Percentiles rank a stretch among this genome's conserved stretches.
phyloP scores from a whole-genome alignment of 2,329 filamentous ascomycete species.

The Sarocladiaceae sp. region DNA sequence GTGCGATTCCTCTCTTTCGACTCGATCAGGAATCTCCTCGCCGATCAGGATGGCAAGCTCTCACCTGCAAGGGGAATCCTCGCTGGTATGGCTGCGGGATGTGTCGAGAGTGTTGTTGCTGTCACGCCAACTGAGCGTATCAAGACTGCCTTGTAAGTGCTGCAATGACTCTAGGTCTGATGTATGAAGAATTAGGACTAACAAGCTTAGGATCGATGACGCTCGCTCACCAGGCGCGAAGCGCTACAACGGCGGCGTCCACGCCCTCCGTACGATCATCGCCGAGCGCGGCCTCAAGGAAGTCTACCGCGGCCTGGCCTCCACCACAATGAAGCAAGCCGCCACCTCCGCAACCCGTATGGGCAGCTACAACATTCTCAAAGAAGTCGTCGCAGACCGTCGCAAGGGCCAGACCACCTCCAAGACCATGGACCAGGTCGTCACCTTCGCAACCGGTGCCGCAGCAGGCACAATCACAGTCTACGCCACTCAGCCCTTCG shows the following conservation, averaged over 20 bases:
- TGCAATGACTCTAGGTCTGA: too few relatives aligned
- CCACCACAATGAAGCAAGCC: conserved; percentile 44
- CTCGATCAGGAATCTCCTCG: conserved; percentile 53
- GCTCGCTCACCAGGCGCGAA: conserved; percentile 22
- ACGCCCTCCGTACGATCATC: conserved; percentile 29
- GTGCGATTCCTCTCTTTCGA: conserved; percentile 65
- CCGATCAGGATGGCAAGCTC: conserved; percentile 53
- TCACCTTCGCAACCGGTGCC: conserved; percentile 58
- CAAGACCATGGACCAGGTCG: background rate
- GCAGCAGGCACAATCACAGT: conserved; percentile 58
- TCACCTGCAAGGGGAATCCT: conserved; percentile 53
- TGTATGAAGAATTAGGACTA: background rate
- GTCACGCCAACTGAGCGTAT: conserved; percentile 66
- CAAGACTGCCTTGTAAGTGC: conserved; percentile 57
- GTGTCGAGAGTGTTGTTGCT: conserved; percentile 57
- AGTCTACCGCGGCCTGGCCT: conserved; percentile 39
- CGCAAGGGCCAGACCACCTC: conserved; percentile 18
- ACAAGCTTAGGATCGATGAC: conserved; percentile 27
- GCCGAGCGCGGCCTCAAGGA: conserved; percentile 35
- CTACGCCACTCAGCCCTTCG: conserved; percentile 56
- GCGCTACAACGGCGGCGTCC: conserved; percentile 23
- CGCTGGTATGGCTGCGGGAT: conserved; percentile 60
- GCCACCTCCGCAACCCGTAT: conserved; percentile 42
- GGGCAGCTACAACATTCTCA: conserved; percentile 44
- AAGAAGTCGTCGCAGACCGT: conserved; percentile 20